Conservation (phyloP, 129 eudicot genomes). For the Pseudognaphalium luteoalbum region DNA sequence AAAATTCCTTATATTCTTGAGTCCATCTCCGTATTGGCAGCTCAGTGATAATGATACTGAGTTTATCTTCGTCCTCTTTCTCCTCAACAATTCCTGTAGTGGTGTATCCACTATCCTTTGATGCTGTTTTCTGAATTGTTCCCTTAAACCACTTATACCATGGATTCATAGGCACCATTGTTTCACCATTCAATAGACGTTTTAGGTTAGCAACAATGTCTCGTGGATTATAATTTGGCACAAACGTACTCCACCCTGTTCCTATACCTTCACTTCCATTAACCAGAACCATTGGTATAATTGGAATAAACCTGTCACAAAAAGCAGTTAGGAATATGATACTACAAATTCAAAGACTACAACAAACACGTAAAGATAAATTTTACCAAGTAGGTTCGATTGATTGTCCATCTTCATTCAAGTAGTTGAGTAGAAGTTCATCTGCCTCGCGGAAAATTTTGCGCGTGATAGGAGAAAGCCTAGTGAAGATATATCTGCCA, state of each 20-base stretch:
- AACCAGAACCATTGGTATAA: conserved; percentile 79
- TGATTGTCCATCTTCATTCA: conserved; percentile 81
- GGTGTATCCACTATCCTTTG: conserved; percentile 63
- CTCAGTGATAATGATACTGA: conserved; percentile 47
- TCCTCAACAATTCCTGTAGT: conserved; percentile 63
- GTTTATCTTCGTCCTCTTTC: conserved; percentile 43
- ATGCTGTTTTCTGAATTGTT: conserved; percentile 58
- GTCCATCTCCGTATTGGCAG: conserved; percentile 86
- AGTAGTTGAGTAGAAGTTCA: conserved; percentile 70
- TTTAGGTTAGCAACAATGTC: conserved; percentile 75
- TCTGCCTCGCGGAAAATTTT: conserved; percentile 78
- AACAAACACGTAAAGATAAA: not conserved
- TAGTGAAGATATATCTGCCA: conserved; percentile 75
- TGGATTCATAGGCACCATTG: conserved; percentile 85
- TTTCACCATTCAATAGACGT: conserved; percentile 59
- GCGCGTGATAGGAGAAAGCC: conserved; percentile 61
- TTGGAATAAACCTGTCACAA: conserved; percentile 72
- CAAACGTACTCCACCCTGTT: conserved; percentile 91
- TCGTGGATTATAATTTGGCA: conserved; percentile 85
- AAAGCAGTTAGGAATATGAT: not conserved
- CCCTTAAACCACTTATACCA: conserved; percentile 91
- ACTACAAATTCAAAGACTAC: not conserved
- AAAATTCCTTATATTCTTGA: conserved; percentile 83
- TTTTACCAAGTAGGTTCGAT: conserved; percentile 84
- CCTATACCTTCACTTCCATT: conserved; percentile 99